A percentile compares a stretch with the other conserved stretches of the same genome.
Evolutionary conservation across 371 early-diverging fungal species (phyloP).

Genomic region (Fennellomyces sp.): DNA sequence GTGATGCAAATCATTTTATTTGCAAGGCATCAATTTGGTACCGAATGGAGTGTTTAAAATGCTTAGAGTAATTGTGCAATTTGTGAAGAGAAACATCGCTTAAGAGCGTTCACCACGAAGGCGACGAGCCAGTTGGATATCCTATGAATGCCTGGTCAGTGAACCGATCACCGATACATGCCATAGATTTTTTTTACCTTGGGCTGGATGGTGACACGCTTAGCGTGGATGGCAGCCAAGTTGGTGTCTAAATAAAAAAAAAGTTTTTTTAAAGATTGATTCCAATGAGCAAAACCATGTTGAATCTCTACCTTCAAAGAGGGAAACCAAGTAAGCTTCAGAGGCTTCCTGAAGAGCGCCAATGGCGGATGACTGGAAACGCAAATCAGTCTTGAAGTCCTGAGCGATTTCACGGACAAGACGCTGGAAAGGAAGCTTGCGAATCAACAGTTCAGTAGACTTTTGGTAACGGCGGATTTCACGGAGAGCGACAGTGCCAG

Average conservation of each 20-base stretch:
- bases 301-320: constrained; percentile 73
- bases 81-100: too few species aligned
- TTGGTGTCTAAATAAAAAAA: constrained; percentile 76
- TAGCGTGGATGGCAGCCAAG: constrained; percentile 98
- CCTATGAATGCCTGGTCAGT: background rate
- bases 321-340: constrained; percentile 95
- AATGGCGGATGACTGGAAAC: constrained; percentile 98
- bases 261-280: too few species aligned
- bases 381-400: constrained; percentile 97
- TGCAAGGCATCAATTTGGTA: too few species aligned
- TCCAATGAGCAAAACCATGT: background rate
- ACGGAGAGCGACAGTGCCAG: constrained; percentile 91
- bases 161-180: too few species aligned
- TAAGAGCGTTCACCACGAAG: constrained; percentile 1
- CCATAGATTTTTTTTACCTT: constrained; percentile 60
- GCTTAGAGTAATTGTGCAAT: too few species aligned
- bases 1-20: too few species aligned
- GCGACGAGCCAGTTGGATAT: constrained; percentile 1
- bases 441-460: constrained; percentile 96
- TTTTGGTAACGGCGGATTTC: constrained; percentile 99
- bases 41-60: too few species aligned
- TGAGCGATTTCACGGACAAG: constrained; percentile 96
- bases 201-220: constrained; percentile 99
- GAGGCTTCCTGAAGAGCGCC: constrained; percentile 99
- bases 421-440: constrained; percentile 99